Base-by-base conservation (phyloP, 495 filamentous ascomycete genomes). In the Pyrenopolyporus hunteri region DNA sequence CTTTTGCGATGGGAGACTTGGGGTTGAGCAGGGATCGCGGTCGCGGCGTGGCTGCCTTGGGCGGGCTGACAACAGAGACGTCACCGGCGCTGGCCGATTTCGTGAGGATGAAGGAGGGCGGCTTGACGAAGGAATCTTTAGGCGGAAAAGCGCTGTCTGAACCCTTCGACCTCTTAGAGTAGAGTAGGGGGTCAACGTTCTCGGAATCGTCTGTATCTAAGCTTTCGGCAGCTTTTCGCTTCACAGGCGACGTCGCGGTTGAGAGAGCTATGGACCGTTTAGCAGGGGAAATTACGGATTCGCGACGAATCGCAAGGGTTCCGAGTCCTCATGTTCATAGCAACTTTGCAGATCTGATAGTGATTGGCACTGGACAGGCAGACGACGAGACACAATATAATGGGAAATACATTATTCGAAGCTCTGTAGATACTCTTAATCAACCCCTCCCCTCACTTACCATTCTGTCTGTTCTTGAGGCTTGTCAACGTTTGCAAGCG, bases 111-210 rank as follows among this genome's bases (percentile, higher is more conserved):
- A 73, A 80, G 61, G 57, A 69, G 46, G 66, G 73, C 32, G 77
- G 73, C 70, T 80, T 80, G 70, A 74, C 58, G 54, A 83, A 82
- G 10, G 68, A 61, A 56, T 81, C 80, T 48, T 83, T 86, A 35
- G 77, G 76, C 28, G 76, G 51, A 29, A 56, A 63, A 25, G 56
- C 60, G 48, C 70, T 68, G 59, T 81, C 80, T 44, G 78, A 78
- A 44, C 83, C 84, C 76, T 95, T 96, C 14, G 83, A 77, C 53
- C 85, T 76, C 78, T 90, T 88, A 19, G 91, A 82, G 67, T 86
- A 85, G 52, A 82, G 68, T 19, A 75, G 56, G 0, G 92, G 92
- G 66, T 93, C 90, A 59, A 95, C 80, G 67, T 96, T 97, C 78
- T 97, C 92, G 6, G 80, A 73, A 69, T 96, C 85, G 50, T 79